Percentiles rank a stretch among this genome's conserved stretches.
Conservation (phyloP, 129 eudicot genomes). For the Centrapalus pauciflorus region DNA sequence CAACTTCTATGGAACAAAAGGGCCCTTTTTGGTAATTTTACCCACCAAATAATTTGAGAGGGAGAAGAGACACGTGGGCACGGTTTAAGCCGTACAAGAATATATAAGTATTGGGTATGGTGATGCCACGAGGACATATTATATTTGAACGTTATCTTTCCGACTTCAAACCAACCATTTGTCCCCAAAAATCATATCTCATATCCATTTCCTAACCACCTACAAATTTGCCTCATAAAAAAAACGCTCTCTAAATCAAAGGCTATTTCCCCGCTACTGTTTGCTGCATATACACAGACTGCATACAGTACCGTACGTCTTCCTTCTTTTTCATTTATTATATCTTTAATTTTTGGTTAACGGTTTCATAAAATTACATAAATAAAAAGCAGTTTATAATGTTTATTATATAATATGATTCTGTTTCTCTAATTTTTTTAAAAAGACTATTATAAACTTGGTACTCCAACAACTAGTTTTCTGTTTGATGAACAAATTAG, state of each 20-base stretch:
- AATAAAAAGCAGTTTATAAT: background rate
- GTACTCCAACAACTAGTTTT: too few species aligned
- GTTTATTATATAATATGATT: too few species aligned
- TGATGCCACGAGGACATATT: slow-evolving; percentile 22
- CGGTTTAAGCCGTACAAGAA: background rate
- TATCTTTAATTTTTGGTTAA: background rate
- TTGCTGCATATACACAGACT: slow-evolving; percentile 12
- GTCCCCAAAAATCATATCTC: slow-evolving; percentile 4
- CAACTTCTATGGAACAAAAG: too few species aligned
- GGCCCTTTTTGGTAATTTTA: too few species aligned
- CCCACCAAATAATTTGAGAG: too few species aligned
- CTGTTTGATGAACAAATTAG: too few species aligned
- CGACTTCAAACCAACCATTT: slow-evolving; percentile 28
- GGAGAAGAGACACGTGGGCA: slow-evolving; percentile 18
- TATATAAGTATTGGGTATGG: slow-evolving; percentile 5
- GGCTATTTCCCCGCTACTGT: slow-evolving; percentile 2
- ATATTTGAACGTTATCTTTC: slow-evolving; percentile 29
- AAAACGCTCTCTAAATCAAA: background rate
- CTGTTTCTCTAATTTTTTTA: too few species aligned
- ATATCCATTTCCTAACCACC: slow-evolving; percentile 8
- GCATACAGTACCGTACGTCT: background rate
- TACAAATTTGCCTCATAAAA: background rate
- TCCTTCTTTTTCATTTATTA: background rate
- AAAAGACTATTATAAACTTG: too few species aligned
- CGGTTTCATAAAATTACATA: background rate